Conservation (phyloP, 495 filamentous ascomycete genomes). For the Hypoxylon fragiforme region DNA sequence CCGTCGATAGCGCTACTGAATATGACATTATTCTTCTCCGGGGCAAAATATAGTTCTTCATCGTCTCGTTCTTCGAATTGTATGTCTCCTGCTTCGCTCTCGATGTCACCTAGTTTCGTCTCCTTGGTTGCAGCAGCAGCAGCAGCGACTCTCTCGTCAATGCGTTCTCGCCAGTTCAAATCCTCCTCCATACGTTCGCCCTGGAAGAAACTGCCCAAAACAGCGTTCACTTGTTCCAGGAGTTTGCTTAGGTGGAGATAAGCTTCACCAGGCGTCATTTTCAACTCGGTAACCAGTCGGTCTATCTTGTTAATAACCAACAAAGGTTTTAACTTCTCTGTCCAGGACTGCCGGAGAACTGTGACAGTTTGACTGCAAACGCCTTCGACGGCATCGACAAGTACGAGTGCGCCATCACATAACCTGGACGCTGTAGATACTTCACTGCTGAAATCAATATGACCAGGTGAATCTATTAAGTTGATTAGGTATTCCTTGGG, state of each 20-base stretch:
- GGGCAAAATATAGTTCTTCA: constrained; percentile 96
- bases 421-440: constrained; percentile 94
- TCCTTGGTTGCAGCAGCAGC: constrained; percentile 54
- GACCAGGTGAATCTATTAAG: constrained; percentile 95
- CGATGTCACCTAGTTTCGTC: constrained; percentile 48
- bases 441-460: constrained; percentile 98
- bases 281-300: constrained; percentile 86
- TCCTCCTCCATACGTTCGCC: constrained; percentile 99
- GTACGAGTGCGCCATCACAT: constrained; percentile 90
- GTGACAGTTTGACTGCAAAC: constrained; percentile 99
- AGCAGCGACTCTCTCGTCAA: constrained; percentile 79
- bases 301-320: constrained; percentile 99
- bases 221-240: constrained; percentile 93
- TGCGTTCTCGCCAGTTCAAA: constrained; percentile 89
- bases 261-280: constrained; percentile 88
- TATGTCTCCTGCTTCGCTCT: constrained; percentile 58
- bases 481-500: constrained; percentile 94
- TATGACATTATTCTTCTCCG: constrained; percentile 98
- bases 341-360: constrained; percentile 92
- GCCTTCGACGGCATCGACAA: constrained; percentile 98
- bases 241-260: constrained; percentile 88
- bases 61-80: constrained; percentile 93
- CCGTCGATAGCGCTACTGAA: constrained; percentile 97
- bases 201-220: constrained; percentile 96
- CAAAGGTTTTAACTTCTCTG: constrained; percentile 91